phyloP scores from a whole-genome alignment of 176 grass and related monocot species.

The Aegilops tauschii region DNA sequence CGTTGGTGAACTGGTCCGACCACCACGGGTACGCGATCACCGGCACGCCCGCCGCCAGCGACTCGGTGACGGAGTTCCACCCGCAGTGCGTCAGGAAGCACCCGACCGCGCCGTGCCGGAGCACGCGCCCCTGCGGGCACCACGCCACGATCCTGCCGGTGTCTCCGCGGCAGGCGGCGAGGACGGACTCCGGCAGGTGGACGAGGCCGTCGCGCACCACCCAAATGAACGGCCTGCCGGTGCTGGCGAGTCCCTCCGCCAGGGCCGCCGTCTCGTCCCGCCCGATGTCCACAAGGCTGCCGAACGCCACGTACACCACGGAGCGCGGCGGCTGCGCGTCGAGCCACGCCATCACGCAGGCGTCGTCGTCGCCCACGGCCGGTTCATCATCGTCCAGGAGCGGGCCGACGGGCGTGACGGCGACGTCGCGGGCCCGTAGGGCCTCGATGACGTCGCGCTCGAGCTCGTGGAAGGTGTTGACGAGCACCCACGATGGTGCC shows the following conservation, averaged over 20 bases:
- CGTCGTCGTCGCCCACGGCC: not conserved
- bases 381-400: conserved; percentile 30
- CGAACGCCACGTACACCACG: conserved; percentile 64
- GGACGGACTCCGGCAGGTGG: not conserved
- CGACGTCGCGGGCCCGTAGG: not conserved
- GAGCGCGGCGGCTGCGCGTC: conserved; percentile 15
- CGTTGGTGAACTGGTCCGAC: conserved; percentile 57
- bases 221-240: conserved; percentile 51
- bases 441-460: conserved; percentile 23
- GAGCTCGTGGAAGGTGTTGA: conserved; percentile 58
- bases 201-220: conserved; percentile 39
- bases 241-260: conserved; percentile 21
- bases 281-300: conserved; percentile 46
- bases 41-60: conserved; percentile 43
- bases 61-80: conserved; percentile 68
- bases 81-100: conserved; percentile 78
- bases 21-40: conserved; percentile 56
- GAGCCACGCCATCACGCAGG: conserved; percentile 47
- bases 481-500: conserved; percentile 38
- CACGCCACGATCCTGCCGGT: conserved; percentile 23
- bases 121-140: conserved; percentile 51
- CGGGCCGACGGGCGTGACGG: conserved; percentile 28
- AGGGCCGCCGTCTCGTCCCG: conserved; percentile 35
- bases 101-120: conserved; percentile 40
- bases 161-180: not conserved